Evolutionary conservation across 345 rosid species (phyloP), one percentile per base, ranked within the genome.

Genomic region (Hypericum androsaemum): DNA sequence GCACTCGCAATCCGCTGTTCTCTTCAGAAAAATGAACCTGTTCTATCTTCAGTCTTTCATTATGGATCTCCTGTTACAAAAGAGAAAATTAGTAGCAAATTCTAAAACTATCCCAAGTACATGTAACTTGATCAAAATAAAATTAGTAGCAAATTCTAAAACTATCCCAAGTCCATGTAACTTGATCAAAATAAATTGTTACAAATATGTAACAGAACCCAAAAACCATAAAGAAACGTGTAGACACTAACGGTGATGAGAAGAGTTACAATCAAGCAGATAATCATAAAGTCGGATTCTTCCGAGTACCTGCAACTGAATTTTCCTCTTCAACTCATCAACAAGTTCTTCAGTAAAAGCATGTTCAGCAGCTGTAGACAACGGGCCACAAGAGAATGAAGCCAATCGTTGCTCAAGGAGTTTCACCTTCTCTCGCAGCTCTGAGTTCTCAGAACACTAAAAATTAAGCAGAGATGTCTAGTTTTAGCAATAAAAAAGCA

Each of bases 1-100:
- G 97, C 53, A 84, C 88, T 50, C 61, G 77, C 54, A 88, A 67
- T n/a, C 94, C 99, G 59, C 95, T 84, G 47, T 86, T 88, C 62
- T 94, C 96, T 63, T 94, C 99, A 35, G 85, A 75, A 45, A 88
- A 78, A 60, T 82, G 89, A 15, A 88, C 87, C 7, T 77, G 92
- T 60, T 82, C 96, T 37, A 79, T 71, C 78, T 88, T 94, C 53
- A 94, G 62, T 63, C 74, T 78, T 66, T 88, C 97, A 32, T 85
- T 92, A 71, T 83, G 86, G 47, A 82, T 61, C 52, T 83, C 97
- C 97, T 88, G 76, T 28, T 47, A 32, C 63, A 14, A 52, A 37
- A 61, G 55, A 59, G 36, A 63, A 47, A 56, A 67, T 41, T 39
- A 59, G n/a, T n/a, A n/a, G 22, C 15, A 14, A 8, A 6, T 45